Percentiles rank a stretch among this genome's conserved stretches.
Evolutionary conservation across 2,329 filamentous ascomycete species (phyloP).

Genomic region (Coniochaeta sp.): DNA sequence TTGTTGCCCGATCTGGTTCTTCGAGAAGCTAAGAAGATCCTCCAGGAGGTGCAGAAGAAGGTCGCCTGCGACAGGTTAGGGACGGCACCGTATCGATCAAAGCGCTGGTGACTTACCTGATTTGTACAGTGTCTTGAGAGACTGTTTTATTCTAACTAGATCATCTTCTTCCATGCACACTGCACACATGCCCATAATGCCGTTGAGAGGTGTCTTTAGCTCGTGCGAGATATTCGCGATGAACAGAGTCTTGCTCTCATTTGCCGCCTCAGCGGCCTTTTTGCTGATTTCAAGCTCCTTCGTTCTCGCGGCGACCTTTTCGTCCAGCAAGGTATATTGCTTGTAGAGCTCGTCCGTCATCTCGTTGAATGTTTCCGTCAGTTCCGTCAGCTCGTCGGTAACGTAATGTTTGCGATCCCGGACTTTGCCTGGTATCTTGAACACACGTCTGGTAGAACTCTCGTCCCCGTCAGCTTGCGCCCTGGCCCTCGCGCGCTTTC

Average conservation of each 20-base stretch:
- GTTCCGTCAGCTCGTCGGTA: slow-evolving; percentile 78
- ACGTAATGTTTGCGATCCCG: slow-evolving; percentile 66
- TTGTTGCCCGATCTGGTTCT: slow-evolving; percentile 87
- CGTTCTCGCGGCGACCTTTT: slow-evolving; percentile 76
- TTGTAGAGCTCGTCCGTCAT: slow-evolving; percentile 88
- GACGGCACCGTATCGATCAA: slow-evolving; percentile 12
- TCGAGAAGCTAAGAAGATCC: slow-evolving; percentile 86
- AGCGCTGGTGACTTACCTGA: slow-evolving; percentile 38
- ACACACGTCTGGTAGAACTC: slow-evolving; percentile 45
- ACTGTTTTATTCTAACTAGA: slow-evolving; percentile 68
- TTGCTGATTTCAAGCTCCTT: slow-evolving; percentile 83
- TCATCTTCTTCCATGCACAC: slow-evolving; percentile 92
- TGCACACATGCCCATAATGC: slow-evolving; percentile 88
- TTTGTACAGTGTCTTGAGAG: slow-evolving; percentile 81
- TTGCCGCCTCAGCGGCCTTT: slow-evolving; percentile 87
- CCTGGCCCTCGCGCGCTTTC: slow-evolving; percentile 13
- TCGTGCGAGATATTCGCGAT: slow-evolving; percentile 89
- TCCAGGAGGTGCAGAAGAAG: slow-evolving; percentile 79
- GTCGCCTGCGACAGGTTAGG: slow-evolving; percentile 39
- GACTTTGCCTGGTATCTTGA: slow-evolving; percentile 82
- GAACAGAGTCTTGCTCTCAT: slow-evolving; percentile 94
- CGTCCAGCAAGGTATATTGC: slow-evolving; percentile 78
- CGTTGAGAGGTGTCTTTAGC: slow-evolving; percentile 90
- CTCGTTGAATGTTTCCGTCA: slow-evolving; percentile 81
- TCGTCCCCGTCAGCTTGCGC: slow-evolving; percentile 22